These are phyloP conservation scores for Fusarium beomiforme DNA, from an alignment of 2,329 filamentous ascomycete genomes.

Conservation along the genomic window DNA sequence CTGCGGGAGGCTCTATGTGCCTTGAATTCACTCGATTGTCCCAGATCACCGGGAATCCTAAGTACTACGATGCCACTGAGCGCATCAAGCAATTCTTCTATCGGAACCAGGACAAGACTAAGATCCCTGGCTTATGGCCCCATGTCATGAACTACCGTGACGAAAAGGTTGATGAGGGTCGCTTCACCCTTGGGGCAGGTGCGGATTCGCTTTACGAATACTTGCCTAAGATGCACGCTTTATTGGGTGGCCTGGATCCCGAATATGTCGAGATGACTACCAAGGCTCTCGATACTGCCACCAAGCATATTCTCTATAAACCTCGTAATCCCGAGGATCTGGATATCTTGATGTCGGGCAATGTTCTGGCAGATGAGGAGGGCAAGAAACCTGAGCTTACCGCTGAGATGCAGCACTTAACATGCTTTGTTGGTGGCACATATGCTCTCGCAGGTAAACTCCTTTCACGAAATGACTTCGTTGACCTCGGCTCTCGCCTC, in stretches of 20 bases:
- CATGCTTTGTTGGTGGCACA: constrained; percentile 77
- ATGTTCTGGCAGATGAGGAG: constrained; percentile 45
- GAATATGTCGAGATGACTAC: constrained; percentile 74
- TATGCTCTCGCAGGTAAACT: constrained; percentile 74
- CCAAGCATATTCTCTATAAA: constrained; percentile 72
- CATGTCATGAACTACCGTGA: constrained; percentile 68
- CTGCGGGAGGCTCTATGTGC: constrained; percentile 71
- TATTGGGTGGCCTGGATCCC: constrained; percentile 72
- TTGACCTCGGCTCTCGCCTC: constrained; percentile 58
- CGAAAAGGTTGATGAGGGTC: constrained; percentile 54
- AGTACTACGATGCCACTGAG: constrained; percentile 80
- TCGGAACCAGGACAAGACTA: constrained; percentile 71
- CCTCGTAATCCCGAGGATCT: constrained; percentile 70
- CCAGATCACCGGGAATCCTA: constrained; percentile 76
- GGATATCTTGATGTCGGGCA: constrained; percentile 69
- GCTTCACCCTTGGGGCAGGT: constrained; percentile 58
- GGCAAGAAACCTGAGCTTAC: constrained; percentile 42
- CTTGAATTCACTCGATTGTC: constrained; percentile 80
- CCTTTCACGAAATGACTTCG: constrained; percentile 59
- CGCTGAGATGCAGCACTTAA: constrained; percentile 65
- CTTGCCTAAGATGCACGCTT: constrained; percentile 65
- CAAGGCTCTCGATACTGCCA: constrained; percentile 68
- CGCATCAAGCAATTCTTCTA: constrained; percentile 76
- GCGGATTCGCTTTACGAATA: constrained; percentile 68
- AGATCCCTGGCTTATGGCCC: constrained; percentile 79